Evolutionary conservation across 78 protist species (phyloP).

Genomic region (Dictyostelium purpureum): DNA sequence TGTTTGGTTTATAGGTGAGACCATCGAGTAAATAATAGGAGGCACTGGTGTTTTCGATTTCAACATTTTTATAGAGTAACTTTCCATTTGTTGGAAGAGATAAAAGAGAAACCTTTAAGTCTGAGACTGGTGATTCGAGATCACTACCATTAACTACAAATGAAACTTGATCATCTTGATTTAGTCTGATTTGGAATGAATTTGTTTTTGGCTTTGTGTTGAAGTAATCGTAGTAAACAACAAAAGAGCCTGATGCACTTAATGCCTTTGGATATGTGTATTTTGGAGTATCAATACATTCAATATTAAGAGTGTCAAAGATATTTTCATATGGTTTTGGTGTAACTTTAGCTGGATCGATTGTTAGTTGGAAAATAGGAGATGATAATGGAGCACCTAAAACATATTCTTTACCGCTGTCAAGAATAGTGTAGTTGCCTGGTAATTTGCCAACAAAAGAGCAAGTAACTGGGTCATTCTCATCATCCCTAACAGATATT

Average conservation of each 20-base stretch:
- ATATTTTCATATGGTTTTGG: neutral
- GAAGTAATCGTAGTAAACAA: too few relatives aligned
- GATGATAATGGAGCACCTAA: neutral
- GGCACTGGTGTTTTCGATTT: neutral
- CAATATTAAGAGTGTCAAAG: neutral
- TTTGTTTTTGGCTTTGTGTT: too few relatives aligned
- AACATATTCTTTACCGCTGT: neutral
- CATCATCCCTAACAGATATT: neutral
- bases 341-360: neutral
- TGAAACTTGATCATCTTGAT: neutral
- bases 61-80: neutral
- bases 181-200: neutral
- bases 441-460: neutral
- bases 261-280: neutral
- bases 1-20: conserved; percentile 10
- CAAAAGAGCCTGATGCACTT: too few relatives aligned
- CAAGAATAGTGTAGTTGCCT: neutral
- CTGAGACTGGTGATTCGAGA: neutral
- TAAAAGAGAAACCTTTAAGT: neutral
- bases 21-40: neutral
- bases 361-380: neutral
- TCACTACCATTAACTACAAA: conserved; percentile 9
- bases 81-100: conserved; percentile 13
- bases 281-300: neutral
- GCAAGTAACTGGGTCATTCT: neutral